Evolutionary conservation across 331 rosid species (phyloP).

Genomic region (Malus hybrid): DNA sequence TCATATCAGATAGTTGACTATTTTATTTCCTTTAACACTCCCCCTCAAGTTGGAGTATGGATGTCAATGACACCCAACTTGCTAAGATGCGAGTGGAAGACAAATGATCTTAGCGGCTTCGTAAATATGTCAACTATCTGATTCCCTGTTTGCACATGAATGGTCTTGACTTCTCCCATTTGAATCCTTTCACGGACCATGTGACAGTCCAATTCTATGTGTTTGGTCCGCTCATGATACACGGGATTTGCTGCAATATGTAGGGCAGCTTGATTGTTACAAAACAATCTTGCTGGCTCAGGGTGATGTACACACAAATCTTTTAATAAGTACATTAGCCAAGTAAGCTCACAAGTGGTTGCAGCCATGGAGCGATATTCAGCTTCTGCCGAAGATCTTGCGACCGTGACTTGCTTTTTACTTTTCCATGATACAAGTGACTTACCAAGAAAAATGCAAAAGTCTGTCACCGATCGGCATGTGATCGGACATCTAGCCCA

Average conservation of each 20-base stretch:
- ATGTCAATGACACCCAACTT: neutral
- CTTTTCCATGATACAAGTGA: too few relatives aligned
- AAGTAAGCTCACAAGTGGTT: neutral
- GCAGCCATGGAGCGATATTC: neutral
- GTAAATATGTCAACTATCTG: neutral
- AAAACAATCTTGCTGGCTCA: too few relatives aligned
- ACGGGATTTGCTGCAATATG: neutral
- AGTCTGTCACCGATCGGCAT: fast-evolving
- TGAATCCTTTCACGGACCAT: neutral
- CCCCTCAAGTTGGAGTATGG: neutral
- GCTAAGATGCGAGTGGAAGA: neutral
- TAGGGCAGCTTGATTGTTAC: neutral
- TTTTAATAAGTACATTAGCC: neutral
- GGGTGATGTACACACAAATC: neutral
- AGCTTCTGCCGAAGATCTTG: too few relatives aligned
- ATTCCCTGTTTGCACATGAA: neutral
- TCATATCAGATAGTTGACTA: too few relatives aligned
- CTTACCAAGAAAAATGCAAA: too few relatives aligned
- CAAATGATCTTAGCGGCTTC: neutral
- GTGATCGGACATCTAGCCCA: too few relatives aligned
- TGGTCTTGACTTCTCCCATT: neutral
- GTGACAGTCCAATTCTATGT: neutral
- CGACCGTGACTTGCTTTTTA: too few relatives aligned
- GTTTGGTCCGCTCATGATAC: too few relatives aligned
- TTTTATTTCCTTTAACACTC: too few relatives aligned